Base-by-base conservation (phyloP, 371 early-diverging fungal genomes). In the Mortierella sp. region DNA sequence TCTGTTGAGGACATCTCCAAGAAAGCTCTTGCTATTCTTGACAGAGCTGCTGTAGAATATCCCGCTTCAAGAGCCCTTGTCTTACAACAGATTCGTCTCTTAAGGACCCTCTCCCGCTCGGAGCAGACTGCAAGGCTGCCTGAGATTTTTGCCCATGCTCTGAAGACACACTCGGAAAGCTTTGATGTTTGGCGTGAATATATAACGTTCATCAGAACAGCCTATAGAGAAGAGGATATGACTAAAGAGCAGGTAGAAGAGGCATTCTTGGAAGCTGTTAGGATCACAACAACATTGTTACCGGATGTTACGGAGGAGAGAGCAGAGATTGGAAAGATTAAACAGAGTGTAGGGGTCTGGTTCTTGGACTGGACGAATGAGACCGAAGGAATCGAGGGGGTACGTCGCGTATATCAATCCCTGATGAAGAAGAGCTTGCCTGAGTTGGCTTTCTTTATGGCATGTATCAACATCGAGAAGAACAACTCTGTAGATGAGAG, bases 381-480 rank as follows among this genome's bases (percentile, higher is more conserved):
- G 24, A 70, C 81, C 0, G 80, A 83, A 16, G 92, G 91, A 7
- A 86, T 92, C 22, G 88, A 84, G 9, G 80, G 78, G 6, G 86
- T 90, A 47, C 84, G 95, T 58, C 67, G 68, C 2, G 84, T 86
- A 4, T 90, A 89, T 72, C 80, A 83, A 28, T 83, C 84, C 24
- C 83, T 94, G 33, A 68, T 88, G 50, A 84, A 86, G 36, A 86
- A 81, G 64, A 87, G 88, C 40, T 89, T 90, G 65, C 92, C 92
- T 4, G 91, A 90, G 4, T 71, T 83, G 52, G 80, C 76, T 4
- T 92, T 94, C 74, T 91, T 88, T 75, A 83, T 86, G 66, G 80
- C 84, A 32, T 92, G 93, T 72, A 67, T 94, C 48, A 84, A 86
- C 52, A 71, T 92, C 48, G 94, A 85, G 72, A 86, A 47, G 74